A percentile compares a stretch with the other conserved stretches of the same genome.
phyloP scores from a whole-genome alignment of 768 basidiomycete genomes.

The Sarcomyxa edulis region DNA sequence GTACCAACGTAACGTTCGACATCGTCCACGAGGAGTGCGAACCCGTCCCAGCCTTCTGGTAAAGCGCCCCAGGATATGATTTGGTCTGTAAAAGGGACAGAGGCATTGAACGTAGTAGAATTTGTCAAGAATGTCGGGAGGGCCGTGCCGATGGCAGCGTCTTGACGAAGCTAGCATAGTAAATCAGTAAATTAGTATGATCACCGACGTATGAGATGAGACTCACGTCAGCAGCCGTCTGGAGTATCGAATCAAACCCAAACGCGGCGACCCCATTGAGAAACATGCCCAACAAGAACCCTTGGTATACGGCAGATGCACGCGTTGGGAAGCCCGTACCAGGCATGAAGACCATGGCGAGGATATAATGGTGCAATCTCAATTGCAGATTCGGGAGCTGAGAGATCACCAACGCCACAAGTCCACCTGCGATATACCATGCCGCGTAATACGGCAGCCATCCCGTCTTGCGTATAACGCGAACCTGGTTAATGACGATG shows the following conservation, averaged over 20 bases:
- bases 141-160: slow-evolving; percentile 64
- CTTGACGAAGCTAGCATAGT: slow-evolving; percentile 54
- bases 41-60: slow-evolving; percentile 65
- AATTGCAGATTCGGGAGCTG: slow-evolving; percentile 64
- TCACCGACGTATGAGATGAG: slow-evolving; percentile 1
- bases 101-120: slow-evolving; percentile 57
- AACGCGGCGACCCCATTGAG: slow-evolving; percentile 75
- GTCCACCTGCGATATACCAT: slow-evolving; percentile 68
- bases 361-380: slow-evolving; percentile 80
- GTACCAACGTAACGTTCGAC: slow-evolving; percentile 74
- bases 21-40: slow-evolving; percentile 78
- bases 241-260: slow-evolving; percentile 74
- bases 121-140: slow-evolving; percentile 73
- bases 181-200: slow-evolving; percentile 7
- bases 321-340: slow-evolving; percentile 80
- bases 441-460: slow-evolving; percentile 73
- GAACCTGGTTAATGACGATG: slow-evolving; percentile 66
- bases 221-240: slow-evolving; percentile 67
- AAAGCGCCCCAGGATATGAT: slow-evolving; percentile 52
- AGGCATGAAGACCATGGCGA: slow-evolving; percentile 70
- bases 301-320: slow-evolving; percentile 74
- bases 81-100: slow-evolving; percentile 49
- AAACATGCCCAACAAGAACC: slow-evolving; percentile 78
- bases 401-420: slow-evolving; percentile 61
- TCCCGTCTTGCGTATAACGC: slow-evolving; percentile 82